Conservation (phyloP, 345 rosid species). For the Lagerstroemia speciosa region DNA sequence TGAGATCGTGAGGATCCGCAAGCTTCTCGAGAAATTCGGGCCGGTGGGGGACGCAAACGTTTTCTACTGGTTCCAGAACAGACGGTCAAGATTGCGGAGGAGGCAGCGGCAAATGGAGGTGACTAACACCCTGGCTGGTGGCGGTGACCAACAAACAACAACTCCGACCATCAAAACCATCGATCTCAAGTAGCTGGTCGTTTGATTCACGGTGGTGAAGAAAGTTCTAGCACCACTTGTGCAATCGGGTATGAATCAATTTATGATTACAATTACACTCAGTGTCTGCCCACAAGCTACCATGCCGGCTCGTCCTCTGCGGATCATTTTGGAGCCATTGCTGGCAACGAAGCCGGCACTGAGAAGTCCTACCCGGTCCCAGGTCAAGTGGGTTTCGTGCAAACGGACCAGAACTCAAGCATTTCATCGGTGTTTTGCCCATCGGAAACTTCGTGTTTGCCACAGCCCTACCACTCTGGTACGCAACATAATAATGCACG, state of each 20-base stretch:
- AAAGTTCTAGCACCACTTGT: conserved; percentile 9
- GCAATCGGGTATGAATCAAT: conserved; percentile 23
- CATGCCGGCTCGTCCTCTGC: conserved; percentile 3
- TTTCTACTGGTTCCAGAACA: conserved; percentile 98
- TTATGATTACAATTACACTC: conserved; percentile 13
- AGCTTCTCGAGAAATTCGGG: conserved; percentile 84
- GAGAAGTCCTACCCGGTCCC: conserved; percentile 40
- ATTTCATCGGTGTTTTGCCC: conserved; percentile 44
- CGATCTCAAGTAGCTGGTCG: conserved; percentile 26
- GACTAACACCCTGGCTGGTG: conserved; percentile 26
- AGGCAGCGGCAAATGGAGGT: conserved; percentile 94
- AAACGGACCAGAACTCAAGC: conserved; percentile 39
- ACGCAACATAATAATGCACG: conserved; percentile 22
- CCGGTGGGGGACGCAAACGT: conserved; percentile 94
- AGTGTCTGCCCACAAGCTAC: background rate
- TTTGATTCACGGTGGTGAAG: conserved; percentile 6
- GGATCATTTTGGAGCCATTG: background rate
- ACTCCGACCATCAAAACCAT: background rate
- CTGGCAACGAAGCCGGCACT: conserved; percentile 17
- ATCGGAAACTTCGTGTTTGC: conserved; percentile 49
- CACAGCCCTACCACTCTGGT: conserved; percentile 75
- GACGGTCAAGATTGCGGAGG: conserved; percentile 93
- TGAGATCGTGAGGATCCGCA: conserved; percentile 83
- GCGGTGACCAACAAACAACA: conserved; percentile 3
- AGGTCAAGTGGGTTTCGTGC: conserved; percentile 58